Base-by-base conservation (phyloP, 495 filamentous ascomycete genomes). In the Immersiella caudata region DNA sequence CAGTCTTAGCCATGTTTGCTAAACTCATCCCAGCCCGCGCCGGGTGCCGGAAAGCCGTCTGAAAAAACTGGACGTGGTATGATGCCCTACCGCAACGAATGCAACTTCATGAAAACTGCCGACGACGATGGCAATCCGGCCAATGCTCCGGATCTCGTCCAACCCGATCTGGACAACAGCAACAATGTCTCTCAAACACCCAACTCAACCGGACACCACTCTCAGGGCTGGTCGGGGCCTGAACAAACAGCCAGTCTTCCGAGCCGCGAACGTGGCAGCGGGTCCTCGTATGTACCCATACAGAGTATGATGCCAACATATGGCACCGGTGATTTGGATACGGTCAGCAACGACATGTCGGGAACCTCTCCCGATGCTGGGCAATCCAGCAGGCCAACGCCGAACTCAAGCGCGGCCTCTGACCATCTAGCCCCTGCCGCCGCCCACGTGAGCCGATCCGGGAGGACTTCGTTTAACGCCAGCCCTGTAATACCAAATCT, bases 321-420 rank as follows among this genome's bases (percentile, higher is more conserved):
- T 29, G 68, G 68, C n/a, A 7, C 68, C 26, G 36, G 29, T 51
- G 67, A 74, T 9, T 54, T 75, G 55, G 70, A 73, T 57, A 61
- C 69, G 0, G 60, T 62, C 33, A 71, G 58, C 54, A 80, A 83
- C 72, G 79, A 81, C n/a, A 57, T 79, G 22, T 79, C 78, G 0
- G 72, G 62, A 40, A 73, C 64, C 29, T 81, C 80, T 0, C 76
- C 79, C 4, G 75, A 72, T n/a, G 77, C 67, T 27, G 78, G 71
- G 20, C 74, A 74, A 18, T 85, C 83, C 0, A 81, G 80, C 60
- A 74, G 81, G 49, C 81, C 76, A 6, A 86, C 84, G 21, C 85
- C 84, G 6, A 86, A 82, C 65, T 84, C 85, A n/a, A 81, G 81
- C 70, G 80, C 71, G 6, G 76, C 78, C 16, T 83, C 82, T 1